These are phyloP conservation scores for Aschersonia sp. DNA, from an alignment of 2,329 filamentous ascomycete genomes.

Conservation along the genomic window DNA sequence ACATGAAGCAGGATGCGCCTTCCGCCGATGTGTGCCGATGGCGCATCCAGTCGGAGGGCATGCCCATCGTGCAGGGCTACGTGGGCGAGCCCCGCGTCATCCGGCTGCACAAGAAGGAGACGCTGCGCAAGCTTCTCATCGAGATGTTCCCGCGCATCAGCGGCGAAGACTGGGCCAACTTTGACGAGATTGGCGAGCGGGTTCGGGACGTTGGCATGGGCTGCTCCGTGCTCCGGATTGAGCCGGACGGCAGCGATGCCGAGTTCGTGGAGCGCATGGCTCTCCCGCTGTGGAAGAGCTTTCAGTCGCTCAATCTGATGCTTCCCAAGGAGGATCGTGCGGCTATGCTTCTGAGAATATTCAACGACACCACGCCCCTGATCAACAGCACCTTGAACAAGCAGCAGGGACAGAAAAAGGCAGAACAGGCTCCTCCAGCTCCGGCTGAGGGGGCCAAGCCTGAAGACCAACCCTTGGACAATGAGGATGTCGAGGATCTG, in stretches of 20 bases:
- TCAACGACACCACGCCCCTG: constrained; percentile 75
- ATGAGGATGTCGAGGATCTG: constrained; percentile 21
- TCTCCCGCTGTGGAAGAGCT: constrained; percentile 84
- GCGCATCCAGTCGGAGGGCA: constrained; percentile 90
- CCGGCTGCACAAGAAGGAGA: constrained; percentile 60
- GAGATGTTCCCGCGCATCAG: constrained; percentile 94
- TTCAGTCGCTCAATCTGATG: constrained; percentile 91
- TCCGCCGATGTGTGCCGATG: constrained; percentile 76
- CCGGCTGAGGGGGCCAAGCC: constrained; percentile 16
- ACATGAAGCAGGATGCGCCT: constrained; percentile 92
- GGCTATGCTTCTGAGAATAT: constrained; percentile 82
- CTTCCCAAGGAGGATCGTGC: constrained; percentile 90
- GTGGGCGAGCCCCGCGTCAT: constrained; percentile 68
- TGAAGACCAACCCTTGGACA: constrained; percentile 10
- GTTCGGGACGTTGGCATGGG: constrained; percentile 73
- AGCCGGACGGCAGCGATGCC: constrained; percentile 51
- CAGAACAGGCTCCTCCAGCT: constrained; percentile 3
- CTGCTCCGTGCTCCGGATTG: constrained; percentile 77
- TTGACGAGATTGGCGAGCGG: constrained; percentile 78
- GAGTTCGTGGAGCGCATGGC: constrained; percentile 65
- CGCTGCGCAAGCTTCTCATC: constrained; percentile 66
- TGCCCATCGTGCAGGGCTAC: constrained; percentile 83
- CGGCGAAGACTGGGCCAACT: constrained; percentile 55
- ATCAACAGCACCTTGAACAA: constrained; percentile 52
- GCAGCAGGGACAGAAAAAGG: constrained; percentile 19